Conservation (phyloP, 805 yeast species). For the Monosporozyma yasuniensis region DNA sequence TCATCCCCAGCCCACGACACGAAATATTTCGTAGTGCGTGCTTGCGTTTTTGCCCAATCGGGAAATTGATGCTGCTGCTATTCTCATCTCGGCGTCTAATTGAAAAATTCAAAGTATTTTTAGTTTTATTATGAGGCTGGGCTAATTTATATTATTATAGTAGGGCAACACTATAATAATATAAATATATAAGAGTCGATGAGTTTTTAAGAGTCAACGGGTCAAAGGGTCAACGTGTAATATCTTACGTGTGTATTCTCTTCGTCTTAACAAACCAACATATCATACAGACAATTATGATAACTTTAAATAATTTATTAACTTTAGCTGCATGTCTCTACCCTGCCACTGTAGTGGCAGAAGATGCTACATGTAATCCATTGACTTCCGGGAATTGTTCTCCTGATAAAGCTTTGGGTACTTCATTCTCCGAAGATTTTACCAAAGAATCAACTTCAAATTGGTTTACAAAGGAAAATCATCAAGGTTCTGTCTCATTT, state of each 20-base stretch:
- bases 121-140: neutral
- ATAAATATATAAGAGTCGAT: too few relatives aligned
- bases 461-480: slow-evolving; percentile 35
- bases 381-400: slow-evolving; percentile 32
- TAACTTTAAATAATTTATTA: neutral
- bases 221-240: too few relatives aligned
- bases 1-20: too few relatives aligned
- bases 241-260: too few relatives aligned
- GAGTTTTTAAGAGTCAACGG: too few relatives aligned
- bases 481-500: slow-evolving; percentile 37
- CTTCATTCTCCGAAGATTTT: slow-evolving; percentile 46
- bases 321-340: neutral
- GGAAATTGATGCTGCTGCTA: neutral
- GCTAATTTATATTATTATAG: neutral
- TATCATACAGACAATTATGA: neutral
- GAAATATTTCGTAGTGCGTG: too few relatives aligned
- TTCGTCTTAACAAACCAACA: neutral
- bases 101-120: too few relatives aligned
- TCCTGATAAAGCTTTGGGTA: slow-evolving; percentile 54
- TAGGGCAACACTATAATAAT: too few relatives aligned
- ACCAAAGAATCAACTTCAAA: slow-evolving; percentile 31
- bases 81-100: too few relatives aligned
- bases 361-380: slow-evolving; percentile 36
- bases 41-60: neutral
- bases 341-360: slow-evolving; percentile 1